A percentile compares a stretch with the other conserved stretches of the same genome.
Evolutionary conservation across 805 yeast species (phyloP).

Genomic region (Candida ovalis): DNA sequence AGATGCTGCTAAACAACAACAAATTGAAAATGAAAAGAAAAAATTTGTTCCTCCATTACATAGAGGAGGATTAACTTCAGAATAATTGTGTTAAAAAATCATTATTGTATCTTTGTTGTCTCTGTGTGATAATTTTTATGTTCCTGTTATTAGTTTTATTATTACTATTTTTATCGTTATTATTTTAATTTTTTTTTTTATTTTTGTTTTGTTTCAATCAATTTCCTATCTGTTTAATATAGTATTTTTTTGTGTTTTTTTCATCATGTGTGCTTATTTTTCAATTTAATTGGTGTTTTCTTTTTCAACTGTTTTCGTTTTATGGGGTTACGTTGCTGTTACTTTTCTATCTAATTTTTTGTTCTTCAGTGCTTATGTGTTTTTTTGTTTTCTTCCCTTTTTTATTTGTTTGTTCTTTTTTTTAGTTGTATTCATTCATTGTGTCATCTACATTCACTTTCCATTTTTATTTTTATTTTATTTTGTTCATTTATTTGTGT

Average conservation of each 20-base stretch:
- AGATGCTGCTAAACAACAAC: slow-evolving; percentile 14
- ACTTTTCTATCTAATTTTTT: background rate
- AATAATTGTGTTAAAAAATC: too few relatives aligned
- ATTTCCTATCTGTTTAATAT: background rate
- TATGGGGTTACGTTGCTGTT: background rate
- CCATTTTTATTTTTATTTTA: background rate
- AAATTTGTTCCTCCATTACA: slow-evolving; percentile 23
- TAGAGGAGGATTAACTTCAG: slow-evolving; percentile 11
- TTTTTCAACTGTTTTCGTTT: too few relatives aligned
- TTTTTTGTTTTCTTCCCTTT: background rate
- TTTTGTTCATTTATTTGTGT: background rate
- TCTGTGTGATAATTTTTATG: background rate
- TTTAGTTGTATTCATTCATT: background rate
- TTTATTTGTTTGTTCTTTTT: background rate
- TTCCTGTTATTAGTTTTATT: background rate
- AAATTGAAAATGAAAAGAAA: background rate
- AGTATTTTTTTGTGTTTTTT: background rate
- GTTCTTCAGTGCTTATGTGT: background rate
- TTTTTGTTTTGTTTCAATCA: too few relatives aligned
- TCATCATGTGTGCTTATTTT: background rate
- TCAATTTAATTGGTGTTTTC: background rate
- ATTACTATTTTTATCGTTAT: too few relatives aligned
- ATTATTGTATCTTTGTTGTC: background rate
- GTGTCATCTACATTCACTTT: background rate
- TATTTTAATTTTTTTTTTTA: too few relatives aligned